Evolutionary conservation across 768 basidiomycete genomes (phyloP), one percentile per base, ranked within the genome.

Genomic region (Fistulinella prunicolor): DNA sequence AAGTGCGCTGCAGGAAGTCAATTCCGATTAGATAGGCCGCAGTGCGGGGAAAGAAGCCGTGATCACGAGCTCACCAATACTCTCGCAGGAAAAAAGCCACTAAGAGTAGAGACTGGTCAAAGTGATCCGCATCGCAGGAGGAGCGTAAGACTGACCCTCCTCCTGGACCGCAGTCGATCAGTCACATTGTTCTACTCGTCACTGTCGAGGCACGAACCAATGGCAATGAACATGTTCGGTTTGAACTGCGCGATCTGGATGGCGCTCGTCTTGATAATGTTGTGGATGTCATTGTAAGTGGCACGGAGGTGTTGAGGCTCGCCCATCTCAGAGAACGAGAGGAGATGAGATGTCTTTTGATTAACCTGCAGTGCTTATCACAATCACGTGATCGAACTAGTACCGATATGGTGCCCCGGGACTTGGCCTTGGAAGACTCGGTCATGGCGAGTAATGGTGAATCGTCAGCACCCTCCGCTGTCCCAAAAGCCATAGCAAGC

Each of bases 11-110:
- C 30, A 44, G 36, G 51, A 45, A 37, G 39, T 30, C 30, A 40
- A 47, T 45, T 4, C 42, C 9, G 43, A 38, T 30, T 36, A 38
- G 20, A n/a, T 9, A 17, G 28, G 14, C 24, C 34, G 7, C 38
- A 39, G 40, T 14, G 19, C 17, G 19, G 24, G 16, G 29, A 22
- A 30, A 30, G 19, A 14, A 19, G 42, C n/a, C 14, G 34, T 23
- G 35, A 23, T 3, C 16, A 42, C 8, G 36, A 42, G 57, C 64
- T 53, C 57, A 85, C 86, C 80, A 95, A 78, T 37, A 96, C 88
- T 38, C 94, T 85, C 19, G 94, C 94, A 42, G 94, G 94, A 71
- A 97, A 94, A 73, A 95, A 97, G 23, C 95, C 94, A 37, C 92
- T 91, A 66, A 42, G 49, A 41, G 41, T 44, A 44, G 57, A 55